Percentiles rank a stretch among this genome's conserved stretches.
Conservation (phyloP, 1,284 basidiomycete species). For the Trichosporon sp. region DNA sequence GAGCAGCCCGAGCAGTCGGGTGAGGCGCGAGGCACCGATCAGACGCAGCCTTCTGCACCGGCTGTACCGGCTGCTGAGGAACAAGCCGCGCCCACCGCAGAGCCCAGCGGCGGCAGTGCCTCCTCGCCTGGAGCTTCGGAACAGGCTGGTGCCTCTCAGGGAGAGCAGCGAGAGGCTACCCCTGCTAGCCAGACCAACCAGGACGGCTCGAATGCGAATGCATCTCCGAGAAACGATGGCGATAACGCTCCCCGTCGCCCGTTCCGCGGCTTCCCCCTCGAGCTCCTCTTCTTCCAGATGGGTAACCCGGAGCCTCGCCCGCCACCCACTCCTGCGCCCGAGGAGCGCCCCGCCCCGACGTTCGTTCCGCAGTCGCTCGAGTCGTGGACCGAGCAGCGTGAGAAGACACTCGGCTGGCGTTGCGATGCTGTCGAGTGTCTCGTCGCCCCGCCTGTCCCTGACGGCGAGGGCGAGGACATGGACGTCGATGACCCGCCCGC, state of each 20-base stretch:
- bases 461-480: constrained; percentile 19
- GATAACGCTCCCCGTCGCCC: not conserved
- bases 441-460: constrained; percentile 22
- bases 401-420: constrained; percentile 40
- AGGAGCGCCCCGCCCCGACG: not conserved
- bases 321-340: not conserved
- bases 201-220: not conserved
- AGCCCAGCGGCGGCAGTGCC: not conserved
- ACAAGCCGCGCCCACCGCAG: not conserved
- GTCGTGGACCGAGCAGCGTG: constrained; percentile 33
- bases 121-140: not conserved
- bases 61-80: not conserved
- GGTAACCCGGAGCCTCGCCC: not conserved
- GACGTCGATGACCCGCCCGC: constrained; percentile 10
- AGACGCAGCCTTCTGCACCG: not conserved
- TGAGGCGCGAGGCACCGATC: not conserved
- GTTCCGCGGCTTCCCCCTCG: constrained; percentile 6
- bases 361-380: constrained; percentile 28
- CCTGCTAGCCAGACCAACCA: not conserved
- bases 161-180: not conserved
- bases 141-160: not conserved
- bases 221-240: not conserved
- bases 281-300: constrained; percentile 12
- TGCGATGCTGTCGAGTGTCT: constrained; percentile 39
- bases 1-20: not conserved